Conservation (phyloP, 192 early-diverging fungal species). For the Backusella tuberculispora region DNA sequence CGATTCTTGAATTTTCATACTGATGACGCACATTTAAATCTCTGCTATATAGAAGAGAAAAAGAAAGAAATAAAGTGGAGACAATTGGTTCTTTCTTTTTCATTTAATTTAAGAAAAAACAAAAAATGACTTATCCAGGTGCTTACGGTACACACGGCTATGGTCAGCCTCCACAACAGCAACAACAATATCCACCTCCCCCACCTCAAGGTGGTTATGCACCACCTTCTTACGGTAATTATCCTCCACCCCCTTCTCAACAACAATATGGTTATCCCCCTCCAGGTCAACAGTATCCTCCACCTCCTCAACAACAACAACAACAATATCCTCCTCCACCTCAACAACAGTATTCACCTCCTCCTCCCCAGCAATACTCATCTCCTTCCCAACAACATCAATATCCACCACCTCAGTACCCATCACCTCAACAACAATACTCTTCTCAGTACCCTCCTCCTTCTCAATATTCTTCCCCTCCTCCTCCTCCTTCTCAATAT, state of each 20-base stretch:
- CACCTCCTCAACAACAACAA: not conserved
- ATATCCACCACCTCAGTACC: not conserved
- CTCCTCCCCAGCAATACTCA: not conserved
- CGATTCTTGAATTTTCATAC: too few species aligned
- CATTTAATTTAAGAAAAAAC: not conserved
- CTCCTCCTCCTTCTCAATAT: not conserved
- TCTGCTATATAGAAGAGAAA: too few species aligned
- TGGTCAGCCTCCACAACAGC: conserved; percentile 13
- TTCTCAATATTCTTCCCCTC: not conserved
- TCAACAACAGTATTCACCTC: not conserved
- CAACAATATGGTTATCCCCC: not conserved
- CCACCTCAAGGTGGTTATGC: conserved; percentile 3
- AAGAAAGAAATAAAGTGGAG: too few species aligned
- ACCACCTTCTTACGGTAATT: not conserved
- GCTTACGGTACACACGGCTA: conserved; percentile 34
- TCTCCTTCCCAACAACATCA: not conserved
- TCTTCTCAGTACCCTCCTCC: not conserved
- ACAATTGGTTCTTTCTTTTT: not conserved
- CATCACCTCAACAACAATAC: not conserved
- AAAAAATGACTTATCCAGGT: conserved; percentile 36
- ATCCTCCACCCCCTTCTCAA: not conserved
- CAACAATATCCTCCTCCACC: not conserved
- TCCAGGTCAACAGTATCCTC: not conserved
- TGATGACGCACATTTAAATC: too few species aligned
- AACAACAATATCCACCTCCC: not conserved